These are phyloP conservation scores for Chlamydomonas incerta DNA, from an alignment of 139 green algal genomes.

Conservation along the genomic window DNA sequence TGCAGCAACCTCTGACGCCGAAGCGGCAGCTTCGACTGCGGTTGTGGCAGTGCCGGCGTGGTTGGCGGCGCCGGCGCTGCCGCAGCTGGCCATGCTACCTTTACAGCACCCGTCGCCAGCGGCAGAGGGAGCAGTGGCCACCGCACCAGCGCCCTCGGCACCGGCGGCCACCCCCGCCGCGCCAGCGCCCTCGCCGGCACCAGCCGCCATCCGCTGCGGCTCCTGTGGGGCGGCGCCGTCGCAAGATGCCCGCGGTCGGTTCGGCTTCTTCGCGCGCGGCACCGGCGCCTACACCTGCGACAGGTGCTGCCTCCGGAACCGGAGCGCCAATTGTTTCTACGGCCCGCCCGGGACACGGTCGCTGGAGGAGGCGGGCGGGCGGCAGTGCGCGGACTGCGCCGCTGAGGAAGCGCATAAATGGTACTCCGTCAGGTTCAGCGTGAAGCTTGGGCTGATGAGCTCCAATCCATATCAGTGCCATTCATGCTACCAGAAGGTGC, in stretches of 20 bases:
- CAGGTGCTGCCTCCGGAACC: neutral
- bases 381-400: neutral
- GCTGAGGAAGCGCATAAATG: neutral
- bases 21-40: no score
- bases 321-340: neutral
- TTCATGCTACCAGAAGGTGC: neutral
- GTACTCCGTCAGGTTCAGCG: neutral
- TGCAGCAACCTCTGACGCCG: no score
- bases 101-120: no score
- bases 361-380: slow-evolving; percentile 11
- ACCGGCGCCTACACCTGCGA: neutral
- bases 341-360: neutral
- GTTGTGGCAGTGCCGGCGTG: no score
- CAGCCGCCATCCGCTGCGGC: neutral
- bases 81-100: no score
- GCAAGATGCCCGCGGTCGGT: no score
- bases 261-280: neutral
- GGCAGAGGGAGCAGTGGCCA: no score
- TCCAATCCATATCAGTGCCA: neutral
- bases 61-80: no score
- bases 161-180: no score
- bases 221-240: no score
- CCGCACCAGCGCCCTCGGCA: no score
- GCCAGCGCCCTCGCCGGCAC: no score
- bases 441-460: neutral